Evolutionary conservation across 257 asterid species (phyloP).

Genomic region (Lycium ferocissimum): DNA sequence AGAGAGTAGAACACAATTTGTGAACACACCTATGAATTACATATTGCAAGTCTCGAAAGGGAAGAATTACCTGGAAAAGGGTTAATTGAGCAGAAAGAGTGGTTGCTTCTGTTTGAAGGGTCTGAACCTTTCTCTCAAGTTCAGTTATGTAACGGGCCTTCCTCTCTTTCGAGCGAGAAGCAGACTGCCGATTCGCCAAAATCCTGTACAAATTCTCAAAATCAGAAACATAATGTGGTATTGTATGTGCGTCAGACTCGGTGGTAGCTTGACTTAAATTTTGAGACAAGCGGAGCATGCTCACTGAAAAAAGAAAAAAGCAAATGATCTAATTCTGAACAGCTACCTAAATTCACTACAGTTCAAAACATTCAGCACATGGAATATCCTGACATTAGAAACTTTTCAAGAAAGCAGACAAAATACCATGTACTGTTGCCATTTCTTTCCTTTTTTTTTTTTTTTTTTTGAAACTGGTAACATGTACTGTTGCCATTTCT

Average conservation of each 20-base stretch:
- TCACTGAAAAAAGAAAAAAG: background rate
- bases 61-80: slow-evolving; percentile 67
- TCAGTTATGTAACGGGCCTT: slow-evolving; percentile 86
- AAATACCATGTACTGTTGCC: background rate
- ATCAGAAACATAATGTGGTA: background rate
- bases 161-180: slow-evolving; percentile 94
- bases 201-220: slow-evolving; percentile 58
- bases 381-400: background rate
- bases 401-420: slow-evolving; percentile 2
- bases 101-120: slow-evolving; percentile 94
- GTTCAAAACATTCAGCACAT: background rate
- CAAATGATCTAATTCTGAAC: background rate
- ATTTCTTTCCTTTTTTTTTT: background rate
- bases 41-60: background rate
- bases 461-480: too few relatives aligned
- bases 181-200: slow-evolving; percentile 94
- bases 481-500: background rate
- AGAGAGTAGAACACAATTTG: background rate
- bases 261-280: background rate
- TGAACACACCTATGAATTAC: background rate
- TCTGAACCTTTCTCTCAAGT: slow-evolving; percentile 96
- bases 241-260: background rate
- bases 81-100: slow-evolving; percentile 89
- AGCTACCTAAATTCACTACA: slow-evolving; percentile 11
- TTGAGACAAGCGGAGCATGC: background rate